Percentiles rank a stretch among this genome's conserved stretches.
Evolutionary conservation across 139 green algal genomes (phyloP).

Genomic region (Chlamydomonas applanata): DNA sequence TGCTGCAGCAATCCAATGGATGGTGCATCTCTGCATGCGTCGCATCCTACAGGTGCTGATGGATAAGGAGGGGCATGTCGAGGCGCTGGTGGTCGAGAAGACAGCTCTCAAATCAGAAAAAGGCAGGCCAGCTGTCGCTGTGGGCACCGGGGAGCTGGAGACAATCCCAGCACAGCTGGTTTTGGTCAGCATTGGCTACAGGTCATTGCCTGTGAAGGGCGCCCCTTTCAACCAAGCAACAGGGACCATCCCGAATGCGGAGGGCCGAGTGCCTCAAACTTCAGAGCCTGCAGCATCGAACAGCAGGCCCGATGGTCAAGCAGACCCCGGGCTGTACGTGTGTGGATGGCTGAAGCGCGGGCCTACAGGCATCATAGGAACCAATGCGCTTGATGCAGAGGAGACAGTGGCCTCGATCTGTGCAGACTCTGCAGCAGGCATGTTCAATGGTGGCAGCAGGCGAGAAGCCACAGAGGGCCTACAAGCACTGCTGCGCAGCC

Average conservation of each 20-base stretch:
- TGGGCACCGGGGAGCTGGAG: slow-evolving; percentile 66
- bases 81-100: slow-evolving; percentile 41
- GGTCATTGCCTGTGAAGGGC: slow-evolving; percentile 57
- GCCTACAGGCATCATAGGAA: slow-evolving; percentile 89
- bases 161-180: slow-evolving; percentile 66
- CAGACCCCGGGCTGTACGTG: slow-evolving; percentile 73
- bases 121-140: slow-evolving; percentile 29
- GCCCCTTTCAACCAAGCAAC: slow-evolving; percentile 68
- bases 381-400: slow-evolving; percentile 82
- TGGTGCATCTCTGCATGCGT: no score
- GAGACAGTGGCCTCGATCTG: slow-evolving; percentile 60
- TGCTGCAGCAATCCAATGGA: no score
- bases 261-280: slow-evolving; percentile 52
- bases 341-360: slow-evolving; percentile 87
- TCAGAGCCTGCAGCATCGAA: no score
- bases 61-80: slow-evolving; percentile 1
- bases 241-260: slow-evolving; percentile 71
- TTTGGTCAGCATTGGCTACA: slow-evolving; percentile 83
- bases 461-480: slow-evolving; percentile 18
- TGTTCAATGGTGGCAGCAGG: neutral
- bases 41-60: neutral
- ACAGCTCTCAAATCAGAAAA: slow-evolving; percentile 31
- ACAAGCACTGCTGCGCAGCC: slow-evolving; percentile 37
- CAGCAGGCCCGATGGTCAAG: neutral
- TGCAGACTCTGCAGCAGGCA: slow-evolving; percentile 28